phyloP scores from a whole-genome alignment of 352 stramenopile genomes.

The Phytophthora sansomeana region DNA sequence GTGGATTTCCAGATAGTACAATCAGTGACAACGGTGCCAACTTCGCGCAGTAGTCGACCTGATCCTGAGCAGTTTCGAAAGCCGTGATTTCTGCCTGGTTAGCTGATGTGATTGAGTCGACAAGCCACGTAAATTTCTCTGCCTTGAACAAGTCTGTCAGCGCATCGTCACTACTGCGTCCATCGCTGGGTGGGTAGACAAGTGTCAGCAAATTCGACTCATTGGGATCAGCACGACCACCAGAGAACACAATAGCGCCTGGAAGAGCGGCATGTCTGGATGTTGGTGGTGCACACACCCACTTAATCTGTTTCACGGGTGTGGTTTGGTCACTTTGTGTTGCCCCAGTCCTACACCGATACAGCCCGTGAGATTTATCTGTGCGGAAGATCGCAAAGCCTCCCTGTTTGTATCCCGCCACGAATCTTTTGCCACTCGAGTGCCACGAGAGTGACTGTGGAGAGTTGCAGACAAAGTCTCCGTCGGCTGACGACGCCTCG shows the following conservation, averaged over 20 bases:
- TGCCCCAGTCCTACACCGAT: slow-evolving; percentile 22
- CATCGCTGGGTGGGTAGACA: slow-evolving; percentile 46
- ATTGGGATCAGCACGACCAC: slow-evolving; percentile 29
- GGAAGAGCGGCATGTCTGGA: slow-evolving; percentile 58
- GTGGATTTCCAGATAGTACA: slow-evolving; percentile 73
- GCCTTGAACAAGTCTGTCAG: slow-evolving; percentile 62
- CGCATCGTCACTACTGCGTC: slow-evolving; percentile 53
- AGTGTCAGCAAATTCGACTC: slow-evolving; percentile 52
- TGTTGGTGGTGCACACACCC: slow-evolving; percentile 67
- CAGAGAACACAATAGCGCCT: slow-evolving; percentile 61
- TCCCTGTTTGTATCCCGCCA: slow-evolving; percentile 68
- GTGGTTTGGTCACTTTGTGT: slow-evolving; percentile 7
- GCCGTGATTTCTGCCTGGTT: slow-evolving; percentile 62
- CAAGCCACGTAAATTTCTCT: slow-evolving; percentile 65
- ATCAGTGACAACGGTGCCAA: slow-evolving; percentile 68
- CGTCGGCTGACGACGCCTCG: slow-evolving; percentile 21
- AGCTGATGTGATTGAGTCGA: slow-evolving; percentile 45
- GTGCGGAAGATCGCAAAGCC: slow-evolving; percentile 64
- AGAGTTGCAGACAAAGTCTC: slow-evolving; percentile 40
- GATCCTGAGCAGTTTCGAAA: slow-evolving; percentile 57
- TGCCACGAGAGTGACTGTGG: slow-evolving; percentile 79
- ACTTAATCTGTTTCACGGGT: slow-evolving; percentile 60
- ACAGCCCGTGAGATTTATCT: slow-evolving; percentile 65
- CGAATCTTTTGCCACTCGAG: slow-evolving; percentile 79
- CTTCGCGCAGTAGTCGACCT: slow-evolving; percentile 62